Conservation (phyloP, 495 filamentous ascomycete genomes). For the Thozetella sp. region DNA sequence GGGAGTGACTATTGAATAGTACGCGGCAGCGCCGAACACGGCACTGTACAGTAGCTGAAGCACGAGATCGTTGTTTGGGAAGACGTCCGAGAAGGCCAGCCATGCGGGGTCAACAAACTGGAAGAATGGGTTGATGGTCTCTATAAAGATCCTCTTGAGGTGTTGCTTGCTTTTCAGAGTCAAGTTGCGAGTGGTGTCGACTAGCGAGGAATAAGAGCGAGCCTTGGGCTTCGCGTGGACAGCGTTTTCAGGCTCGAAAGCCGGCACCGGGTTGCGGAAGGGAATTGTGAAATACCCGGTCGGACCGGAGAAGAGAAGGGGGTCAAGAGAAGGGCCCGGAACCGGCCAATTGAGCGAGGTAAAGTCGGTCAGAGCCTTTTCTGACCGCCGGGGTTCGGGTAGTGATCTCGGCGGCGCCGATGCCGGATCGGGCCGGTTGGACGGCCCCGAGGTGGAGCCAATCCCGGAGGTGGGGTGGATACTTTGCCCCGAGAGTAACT, state of each 20-base stretch:
- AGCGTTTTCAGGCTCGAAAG: background rate
- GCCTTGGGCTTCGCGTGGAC: background rate
- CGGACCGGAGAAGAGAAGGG: background rate
- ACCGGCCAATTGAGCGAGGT: background rate
- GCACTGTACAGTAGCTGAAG: constrained; percentile 8
- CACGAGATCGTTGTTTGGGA: constrained; percentile 3
- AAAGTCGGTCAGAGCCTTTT: background rate
- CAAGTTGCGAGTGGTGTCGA: background rate
- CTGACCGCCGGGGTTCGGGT: background rate
- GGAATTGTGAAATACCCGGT: background rate
- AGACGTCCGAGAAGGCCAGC: constrained; percentile 5
- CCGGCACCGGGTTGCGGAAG: background rate
- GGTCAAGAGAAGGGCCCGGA: background rate
- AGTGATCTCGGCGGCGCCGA: background rate
- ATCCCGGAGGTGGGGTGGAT: too few species aligned
- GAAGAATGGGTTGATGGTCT: background rate
- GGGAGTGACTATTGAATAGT: background rate
- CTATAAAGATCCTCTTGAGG: constrained; percentile 1
- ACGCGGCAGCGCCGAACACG: background rate
- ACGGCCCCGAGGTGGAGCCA: background rate
- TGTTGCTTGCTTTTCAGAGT: background rate
- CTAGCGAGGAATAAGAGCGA: background rate
- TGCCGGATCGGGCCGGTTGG: background rate
- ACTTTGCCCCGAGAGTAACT: background rate
- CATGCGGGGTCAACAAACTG: constrained; percentile 6